These are phyloP conservation scores for Pachyrhizus erosus DNA, from an alignment of 306 rosid species.

Conservation along the genomic window DNA sequence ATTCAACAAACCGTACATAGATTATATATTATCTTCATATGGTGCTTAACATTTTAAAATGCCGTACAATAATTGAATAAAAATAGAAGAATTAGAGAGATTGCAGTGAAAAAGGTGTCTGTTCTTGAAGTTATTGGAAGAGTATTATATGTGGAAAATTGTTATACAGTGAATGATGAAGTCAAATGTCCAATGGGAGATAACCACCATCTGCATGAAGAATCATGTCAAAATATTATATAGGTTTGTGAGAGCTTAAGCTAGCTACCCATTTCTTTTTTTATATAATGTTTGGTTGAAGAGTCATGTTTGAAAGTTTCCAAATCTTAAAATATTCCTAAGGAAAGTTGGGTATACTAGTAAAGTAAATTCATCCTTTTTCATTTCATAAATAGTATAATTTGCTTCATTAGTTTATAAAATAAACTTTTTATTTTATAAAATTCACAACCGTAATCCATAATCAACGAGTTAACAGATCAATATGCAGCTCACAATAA, in stretches of 20 bases:
- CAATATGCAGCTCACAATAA: no score
- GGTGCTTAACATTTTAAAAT: neutral
- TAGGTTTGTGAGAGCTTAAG: neutral
- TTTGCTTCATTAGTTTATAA: no score
- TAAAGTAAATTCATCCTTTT: no score
- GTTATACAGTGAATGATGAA: neutral
- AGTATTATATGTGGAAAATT: neutral
- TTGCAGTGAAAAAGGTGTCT: neutral
- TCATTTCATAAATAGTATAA: no score
- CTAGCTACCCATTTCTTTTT: neutral
- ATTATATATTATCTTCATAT: neutral
- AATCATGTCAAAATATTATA: neutral
- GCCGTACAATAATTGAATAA: conserved; percentile 1
- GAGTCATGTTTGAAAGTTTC: neutral
- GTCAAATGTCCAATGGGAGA: neutral
- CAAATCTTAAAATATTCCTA: neutral
- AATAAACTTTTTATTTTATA: no score
- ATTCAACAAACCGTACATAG: neutral
- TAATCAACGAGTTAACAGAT: no score
- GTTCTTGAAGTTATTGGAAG: neutral
- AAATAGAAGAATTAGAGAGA: neutral
- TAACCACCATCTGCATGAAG: neutral
- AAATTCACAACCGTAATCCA: no score
- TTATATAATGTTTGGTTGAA: neutral
- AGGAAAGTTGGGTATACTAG: no score